Conservation (phyloP, 768 basidiomycete genomes). For the Tulasnella sp. region DNA sequence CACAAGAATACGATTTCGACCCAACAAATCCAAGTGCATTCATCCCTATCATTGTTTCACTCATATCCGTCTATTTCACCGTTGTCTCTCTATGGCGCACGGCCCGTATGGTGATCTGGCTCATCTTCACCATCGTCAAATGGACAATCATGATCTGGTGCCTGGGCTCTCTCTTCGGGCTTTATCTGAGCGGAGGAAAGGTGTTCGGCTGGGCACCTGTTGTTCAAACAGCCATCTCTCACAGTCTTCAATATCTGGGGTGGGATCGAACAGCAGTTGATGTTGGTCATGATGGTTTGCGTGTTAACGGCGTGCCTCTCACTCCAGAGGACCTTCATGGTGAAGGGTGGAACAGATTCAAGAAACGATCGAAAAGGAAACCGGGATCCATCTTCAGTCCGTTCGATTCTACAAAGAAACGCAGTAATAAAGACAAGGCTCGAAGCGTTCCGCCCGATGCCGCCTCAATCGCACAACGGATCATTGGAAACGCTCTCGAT, state of each 20-base stretch:
- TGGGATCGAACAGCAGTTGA: slow-evolving; percentile 4
- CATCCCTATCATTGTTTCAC: slow-evolving; percentile 37
- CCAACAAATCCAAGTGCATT: not conserved
- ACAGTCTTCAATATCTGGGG: not conserved
- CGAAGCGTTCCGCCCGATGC: not conserved
- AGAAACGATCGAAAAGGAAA: not conserved
- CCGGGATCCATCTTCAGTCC: not conserved
- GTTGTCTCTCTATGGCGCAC: slow-evolving; percentile 69
- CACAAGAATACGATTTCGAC: too few relatives aligned
- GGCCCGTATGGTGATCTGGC: slow-evolving; percentile 58
- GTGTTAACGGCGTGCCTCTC: slow-evolving; percentile 34
- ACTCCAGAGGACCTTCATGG: slow-evolving; percentile 4
- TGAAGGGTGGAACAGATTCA: slow-evolving; percentile 11
- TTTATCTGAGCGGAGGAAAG: slow-evolving; percentile 10
- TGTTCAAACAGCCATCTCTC: not conserved
- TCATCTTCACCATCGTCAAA: slow-evolving; percentile 56
- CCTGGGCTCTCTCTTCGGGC: slow-evolving; percentile 24
- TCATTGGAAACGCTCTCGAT: not conserved
- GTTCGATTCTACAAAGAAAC: not conserved
- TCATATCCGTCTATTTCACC: slow-evolving; percentile 62
- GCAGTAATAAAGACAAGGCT: not conserved
- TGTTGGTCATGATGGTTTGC: slow-evolving; percentile 4
- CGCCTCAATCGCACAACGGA: not conserved
- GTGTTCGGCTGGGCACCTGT: slow-evolving; percentile 6
- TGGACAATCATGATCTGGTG: slow-evolving; percentile 54